Percentiles rank a stretch among this genome's conserved stretches.
These are phyloP conservation scores for Hypoxylon fragiforme DNA, from an alignment of 495 filamentous ascomycete genomes.

Conservation along the genomic window DNA sequence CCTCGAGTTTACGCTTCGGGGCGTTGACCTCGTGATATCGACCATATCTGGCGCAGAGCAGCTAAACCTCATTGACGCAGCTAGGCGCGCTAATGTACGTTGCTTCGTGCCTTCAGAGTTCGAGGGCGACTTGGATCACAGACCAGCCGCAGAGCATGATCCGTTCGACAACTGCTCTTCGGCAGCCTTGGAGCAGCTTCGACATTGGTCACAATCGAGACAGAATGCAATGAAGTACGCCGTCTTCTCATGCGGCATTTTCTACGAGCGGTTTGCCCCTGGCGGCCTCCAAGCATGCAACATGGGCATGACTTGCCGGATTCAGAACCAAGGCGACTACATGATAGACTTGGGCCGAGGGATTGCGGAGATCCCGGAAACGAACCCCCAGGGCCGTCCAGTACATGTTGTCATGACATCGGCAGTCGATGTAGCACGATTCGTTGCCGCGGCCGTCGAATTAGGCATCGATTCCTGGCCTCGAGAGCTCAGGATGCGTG, in stretches of 20 bases:
- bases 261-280: constrained; percentile 73
- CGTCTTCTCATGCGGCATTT: constrained; percentile 71
- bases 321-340: constrained; percentile 62
- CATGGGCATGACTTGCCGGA: constrained; percentile 54
- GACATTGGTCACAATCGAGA: constrained; percentile 49
- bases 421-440: constrained; percentile 66
- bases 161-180: constrained; percentile 54
- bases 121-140: constrained; percentile 59
- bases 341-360: constrained; percentile 62
- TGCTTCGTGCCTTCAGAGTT: constrained; percentile 78
- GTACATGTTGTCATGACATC: constrained; percentile 67
- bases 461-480: constrained; percentile 66
- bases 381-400: constrained; percentile 49
- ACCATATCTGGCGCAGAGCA: constrained; percentile 68
- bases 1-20: constrained; percentile 64
- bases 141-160: constrained; percentile 52
- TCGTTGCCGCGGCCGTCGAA: constrained; percentile 64
- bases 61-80: constrained; percentile 72
- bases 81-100: constrained; percentile 62
- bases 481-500: constrained; percentile 65
- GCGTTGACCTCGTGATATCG: constrained; percentile 75
- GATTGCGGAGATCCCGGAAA: constrained; percentile 61
- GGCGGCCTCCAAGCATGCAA: constrained; percentile 59
- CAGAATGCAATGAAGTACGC: constrained; percentile 61
- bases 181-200: constrained; percentile 58